Percentiles rank a stretch among this genome's conserved stretches.
Evolutionary conservation across 192 early-diverging fungal species (phyloP).

Genomic region (Coemansia sp.): DNA sequence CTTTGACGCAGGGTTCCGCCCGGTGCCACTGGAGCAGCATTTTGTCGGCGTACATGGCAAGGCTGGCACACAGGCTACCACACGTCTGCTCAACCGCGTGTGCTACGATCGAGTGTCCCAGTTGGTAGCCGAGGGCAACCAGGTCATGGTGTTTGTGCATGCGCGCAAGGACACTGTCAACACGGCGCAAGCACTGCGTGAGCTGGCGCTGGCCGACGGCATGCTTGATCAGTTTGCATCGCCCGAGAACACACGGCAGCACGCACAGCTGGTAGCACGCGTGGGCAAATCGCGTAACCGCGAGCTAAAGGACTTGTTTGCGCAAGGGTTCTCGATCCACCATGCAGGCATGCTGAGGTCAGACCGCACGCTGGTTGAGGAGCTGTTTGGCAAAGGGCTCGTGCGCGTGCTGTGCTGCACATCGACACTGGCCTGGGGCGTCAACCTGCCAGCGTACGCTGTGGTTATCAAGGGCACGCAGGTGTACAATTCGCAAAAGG

Average conservation of each 20-base stretch:
- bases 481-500: constrained; percentile 91
- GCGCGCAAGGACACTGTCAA: constrained; percentile 97
- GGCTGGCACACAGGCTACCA: constrained; percentile 64
- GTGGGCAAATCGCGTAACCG: constrained; percentile 74
- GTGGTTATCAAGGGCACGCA: constrained; percentile 98
- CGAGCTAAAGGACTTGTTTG: constrained; percentile 85
- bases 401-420: constrained; percentile 91
- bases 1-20: constrained; percentile 94
- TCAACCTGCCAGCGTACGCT: constrained; percentile 97
- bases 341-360: constrained; percentile 93
- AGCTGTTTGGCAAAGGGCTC: constrained; percentile 84
- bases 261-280: constrained; percentile 58
- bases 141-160: constrained; percentile 99
- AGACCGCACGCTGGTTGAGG: constrained; percentile 84
- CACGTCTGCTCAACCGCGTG: constrained; percentile 71
- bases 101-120: constrained; percentile 83
- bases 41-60: constrained; percentile 93
- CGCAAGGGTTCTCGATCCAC: constrained; percentile 87
- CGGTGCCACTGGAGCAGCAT: constrained; percentile 94
- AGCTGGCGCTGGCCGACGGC: constrained; percentile 68
- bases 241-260: constrained; percentile 46
- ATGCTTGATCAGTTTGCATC: constrained; percentile 37
- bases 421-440: constrained; percentile 98
- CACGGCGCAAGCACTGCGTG: constrained; percentile 78
- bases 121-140: constrained; percentile 79